Evolutionary conservation across 225 moss, liverwort and hornwort species (phyloP), one percentile per base, ranked within the genome.

Genomic region (Polytrichum commune): DNA sequence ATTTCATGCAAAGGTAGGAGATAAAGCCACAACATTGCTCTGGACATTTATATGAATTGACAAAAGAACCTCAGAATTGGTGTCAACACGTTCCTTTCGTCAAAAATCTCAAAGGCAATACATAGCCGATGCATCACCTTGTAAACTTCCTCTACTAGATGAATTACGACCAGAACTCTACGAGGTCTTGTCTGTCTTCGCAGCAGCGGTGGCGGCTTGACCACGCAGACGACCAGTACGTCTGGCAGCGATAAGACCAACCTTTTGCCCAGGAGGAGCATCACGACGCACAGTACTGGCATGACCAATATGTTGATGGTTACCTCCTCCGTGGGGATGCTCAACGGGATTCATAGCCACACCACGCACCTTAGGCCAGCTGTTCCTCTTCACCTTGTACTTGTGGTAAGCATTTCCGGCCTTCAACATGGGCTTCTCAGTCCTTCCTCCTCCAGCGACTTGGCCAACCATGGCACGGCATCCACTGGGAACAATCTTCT

Each of bases 331-430:
- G 73, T 93, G 93, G 29, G 93, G 93, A 86, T 93, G 93, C 81
- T 93, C 93, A 72, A 93, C 93, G 27, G 90, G 93, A 69, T 91
- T 93, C 93, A 93, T 93, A 22, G 93, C 93, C 88, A 93, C 93
- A 79, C 93, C 90, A 68, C 89, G 82, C 29, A 93, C 93, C 92
- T 93, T 93, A 29, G 90, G 92, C 92, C 89, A 91, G 63, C 89
- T 89, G 82, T 93, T 93, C 16, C 91, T 81, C 80, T 93, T 93
- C 83, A 93, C 91, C 91, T 88, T 93, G 74, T 91, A 93, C 76
- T 93, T 93, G 82, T 88, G 93, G 74, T 83, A 93, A 5, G 91
- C 93, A 66, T 93, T 93, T 55, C 93, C 93, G 13, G 93, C 93
- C 89, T 93, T 93, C 81, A 93, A 53, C 91, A 93, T 91, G 23